phyloP scores from a whole-genome alignment of 805 yeast species.

The Ogataea wickerhamii region DNA sequence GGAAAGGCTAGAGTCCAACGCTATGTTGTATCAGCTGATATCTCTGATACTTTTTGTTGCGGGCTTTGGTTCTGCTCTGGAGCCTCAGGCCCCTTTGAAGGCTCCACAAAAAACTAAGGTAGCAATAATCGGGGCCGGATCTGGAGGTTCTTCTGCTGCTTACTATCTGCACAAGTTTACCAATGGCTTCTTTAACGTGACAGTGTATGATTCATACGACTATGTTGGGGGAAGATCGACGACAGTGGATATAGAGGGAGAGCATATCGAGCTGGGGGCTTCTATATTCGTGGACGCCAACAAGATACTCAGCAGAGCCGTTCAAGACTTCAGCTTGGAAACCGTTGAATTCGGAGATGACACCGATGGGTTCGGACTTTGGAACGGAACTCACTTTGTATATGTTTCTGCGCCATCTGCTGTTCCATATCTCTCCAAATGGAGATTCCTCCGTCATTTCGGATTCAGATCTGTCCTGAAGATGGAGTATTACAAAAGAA shows the following conservation, averaged over 20 bases:
- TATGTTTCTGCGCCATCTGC: slow-evolving; percentile 9
- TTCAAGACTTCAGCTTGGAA: slow-evolving; percentile 32
- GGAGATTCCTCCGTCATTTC: slow-evolving; percentile 29
- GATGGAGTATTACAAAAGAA: slow-evolving; percentile 13
- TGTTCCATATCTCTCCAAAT: slow-evolving; percentile 4
- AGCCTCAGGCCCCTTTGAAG: too few relatives aligned
- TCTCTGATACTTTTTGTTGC: too few relatives aligned
- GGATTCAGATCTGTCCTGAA: slow-evolving; percentile 28
- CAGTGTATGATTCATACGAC: slow-evolving; percentile 38
- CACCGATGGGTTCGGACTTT: slow-evolving; percentile 29
- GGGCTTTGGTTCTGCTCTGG: too few relatives aligned
- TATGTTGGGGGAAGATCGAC: slow-evolving; percentile 47
- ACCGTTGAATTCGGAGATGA: slow-evolving; percentile 13
- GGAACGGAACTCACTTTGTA: slow-evolving; percentile 35
- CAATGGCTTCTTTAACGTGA: slow-evolving; percentile 33
- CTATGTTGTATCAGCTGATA: too few relatives aligned
- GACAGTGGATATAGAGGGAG: slow-evolving; percentile 30
- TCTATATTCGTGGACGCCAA: slow-evolving; percentile 42
- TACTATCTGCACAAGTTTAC: slow-evolving; percentile 41
- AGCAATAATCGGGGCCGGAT: slow-evolving; percentile 50
- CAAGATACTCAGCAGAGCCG: slow-evolving; percentile 36
- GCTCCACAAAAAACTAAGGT: too few relatives aligned
- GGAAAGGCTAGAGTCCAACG: too few relatives aligned
- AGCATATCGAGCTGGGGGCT: slow-evolving; percentile 42
- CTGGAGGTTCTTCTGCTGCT: slow-evolving; percentile 49